phyloP scores from a whole-genome alignment of 768 basidiomycete genomes.

The Hemileccinum rubropunctum region DNA sequence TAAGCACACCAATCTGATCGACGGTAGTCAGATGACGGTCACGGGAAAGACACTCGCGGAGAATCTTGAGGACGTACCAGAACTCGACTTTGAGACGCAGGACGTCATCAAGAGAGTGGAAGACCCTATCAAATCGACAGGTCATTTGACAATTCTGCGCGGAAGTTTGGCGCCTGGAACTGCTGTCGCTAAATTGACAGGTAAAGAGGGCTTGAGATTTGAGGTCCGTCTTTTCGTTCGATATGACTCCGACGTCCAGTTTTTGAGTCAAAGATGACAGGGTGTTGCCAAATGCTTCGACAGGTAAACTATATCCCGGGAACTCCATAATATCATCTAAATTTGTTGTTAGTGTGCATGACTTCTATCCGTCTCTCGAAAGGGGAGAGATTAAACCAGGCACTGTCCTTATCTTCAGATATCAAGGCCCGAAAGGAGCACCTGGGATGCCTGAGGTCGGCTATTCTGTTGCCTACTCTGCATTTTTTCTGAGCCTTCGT shows the following conservation, averaged over 20 bases:
- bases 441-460: constrained; percentile 86
- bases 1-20: constrained; percentile 73
- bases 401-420: constrained; percentile 77
- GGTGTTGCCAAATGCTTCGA: constrained; percentile 80
- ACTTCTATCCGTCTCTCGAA: constrained; percentile 72
- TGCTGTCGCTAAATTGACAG: constrained; percentile 90
- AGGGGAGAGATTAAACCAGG: constrained; percentile 75
- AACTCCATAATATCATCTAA: not conserved
- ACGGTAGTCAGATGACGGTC: constrained; percentile 82
- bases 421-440: constrained; percentile 89
- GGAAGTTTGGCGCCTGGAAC: constrained; percentile 88
- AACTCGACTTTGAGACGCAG: constrained; percentile 69
- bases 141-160: constrained; percentile 82
- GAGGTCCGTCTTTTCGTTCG: constrained; percentile 46
- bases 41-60: constrained; percentile 89
- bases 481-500: constrained; percentile 3
- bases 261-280: constrained; percentile 31
- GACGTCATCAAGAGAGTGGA: constrained; percentile 70
- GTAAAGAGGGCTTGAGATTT: constrained; percentile 85
- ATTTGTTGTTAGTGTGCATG: constrained; percentile 46
- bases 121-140: constrained; percentile 83
- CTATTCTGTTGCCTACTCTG: not conserved
- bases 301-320: constrained; percentile 36
- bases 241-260: not conserved
- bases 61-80: constrained; percentile 76